Evolutionary conservation across 2,329 filamentous ascomycete species (phyloP).

Genomic region (Fusarium nematophilum): DNA sequence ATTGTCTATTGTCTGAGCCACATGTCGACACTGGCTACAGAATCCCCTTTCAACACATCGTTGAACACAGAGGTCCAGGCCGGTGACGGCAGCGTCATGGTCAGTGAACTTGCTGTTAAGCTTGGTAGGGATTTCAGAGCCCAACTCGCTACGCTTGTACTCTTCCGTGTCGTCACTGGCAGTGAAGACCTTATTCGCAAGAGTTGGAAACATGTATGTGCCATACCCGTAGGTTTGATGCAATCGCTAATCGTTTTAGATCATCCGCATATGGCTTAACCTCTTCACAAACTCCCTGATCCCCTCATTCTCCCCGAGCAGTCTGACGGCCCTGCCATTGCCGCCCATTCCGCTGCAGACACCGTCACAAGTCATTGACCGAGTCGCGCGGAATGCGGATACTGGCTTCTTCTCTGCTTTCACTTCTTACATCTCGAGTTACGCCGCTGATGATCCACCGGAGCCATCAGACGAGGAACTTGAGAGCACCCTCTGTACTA

Average conservation of each 20-base stretch:
- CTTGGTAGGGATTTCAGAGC: constrained; percentile 94
- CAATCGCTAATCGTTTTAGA: constrained; percentile 58
- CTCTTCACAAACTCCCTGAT: constrained; percentile 96
- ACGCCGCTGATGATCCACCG: constrained; percentile 96
- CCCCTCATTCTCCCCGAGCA: constrained; percentile 77
- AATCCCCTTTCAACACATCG: constrained; percentile 80
- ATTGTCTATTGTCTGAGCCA: constrained; percentile 90
- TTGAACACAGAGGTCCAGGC: constrained; percentile 97
- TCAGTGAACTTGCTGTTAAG: constrained; percentile 96
- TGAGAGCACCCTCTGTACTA: constrained; percentile 92
- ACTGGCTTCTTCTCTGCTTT: constrained; percentile 92
- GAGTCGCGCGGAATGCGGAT: constrained; percentile 81
- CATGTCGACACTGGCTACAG: constrained; percentile 88
- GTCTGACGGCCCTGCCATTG: constrained; percentile 75
- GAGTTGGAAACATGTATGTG: constrained; percentile 81
- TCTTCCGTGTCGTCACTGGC: constrained; percentile 90
- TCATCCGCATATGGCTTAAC: constrained; percentile 93
- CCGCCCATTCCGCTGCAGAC: constrained; percentile 88
- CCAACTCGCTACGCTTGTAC: constrained; percentile 91
- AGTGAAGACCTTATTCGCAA: constrained; percentile 81
- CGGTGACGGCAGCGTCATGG: constrained; percentile 94
- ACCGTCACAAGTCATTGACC: constrained; percentile 92
- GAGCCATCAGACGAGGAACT: constrained; percentile 98
- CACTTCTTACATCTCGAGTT: constrained; percentile 97
- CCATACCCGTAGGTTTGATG: background rate